These are phyloP conservation scores for Vigna trinervia DNA, from an alignment of 306 rosid species.

Conservation along the genomic window DNA sequence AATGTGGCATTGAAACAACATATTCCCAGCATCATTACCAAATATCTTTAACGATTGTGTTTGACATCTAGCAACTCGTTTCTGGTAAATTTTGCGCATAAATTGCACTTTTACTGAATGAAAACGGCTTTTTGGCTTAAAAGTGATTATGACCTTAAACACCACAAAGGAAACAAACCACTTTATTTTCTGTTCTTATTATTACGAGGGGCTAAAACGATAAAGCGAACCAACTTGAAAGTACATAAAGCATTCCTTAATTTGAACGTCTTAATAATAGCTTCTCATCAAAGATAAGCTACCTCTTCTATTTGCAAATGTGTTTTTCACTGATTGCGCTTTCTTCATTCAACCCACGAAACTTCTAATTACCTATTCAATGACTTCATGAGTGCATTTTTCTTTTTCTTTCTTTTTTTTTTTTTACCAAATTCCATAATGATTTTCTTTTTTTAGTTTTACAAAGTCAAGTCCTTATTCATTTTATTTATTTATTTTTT, in stretches of 20 bases:
- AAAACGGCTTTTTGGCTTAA: constrained; percentile 49
- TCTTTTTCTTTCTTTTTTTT: background rate
- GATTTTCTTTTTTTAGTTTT: background rate
- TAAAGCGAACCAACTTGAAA: constrained; percentile 42
- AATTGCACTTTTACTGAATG: constrained; percentile 27
- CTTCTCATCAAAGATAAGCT: constrained; percentile 55
- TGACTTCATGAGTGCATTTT: constrained; percentile 13
- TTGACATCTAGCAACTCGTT: constrained; percentile 50
- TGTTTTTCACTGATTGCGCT: constrained; percentile 39
- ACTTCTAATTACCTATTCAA: constrained; percentile 27
- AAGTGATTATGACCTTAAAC: constrained; percentile 45
- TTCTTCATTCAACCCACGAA: constrained; percentile 34
- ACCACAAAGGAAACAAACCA: constrained; percentile 36
- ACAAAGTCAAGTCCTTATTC: background rate
- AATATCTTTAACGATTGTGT: constrained; percentile 47
- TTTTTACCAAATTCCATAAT: background rate
- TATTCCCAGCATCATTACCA: constrained; percentile 45
- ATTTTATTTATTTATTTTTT: too few species aligned
- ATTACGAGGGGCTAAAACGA: constrained; percentile 12
- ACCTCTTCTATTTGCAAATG: constrained; percentile 39
- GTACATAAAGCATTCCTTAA: constrained; percentile 61
- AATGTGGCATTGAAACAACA: constrained; percentile 32
- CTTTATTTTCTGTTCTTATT: constrained; percentile 10
- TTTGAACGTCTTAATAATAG: constrained; percentile 58
- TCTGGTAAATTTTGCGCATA: constrained; percentile 16